Evolutionary conservation across 169 alveolate genomes (phyloP), one percentile per base, ranked within the genome.

Genomic region (Neospora caninum): DNA sequence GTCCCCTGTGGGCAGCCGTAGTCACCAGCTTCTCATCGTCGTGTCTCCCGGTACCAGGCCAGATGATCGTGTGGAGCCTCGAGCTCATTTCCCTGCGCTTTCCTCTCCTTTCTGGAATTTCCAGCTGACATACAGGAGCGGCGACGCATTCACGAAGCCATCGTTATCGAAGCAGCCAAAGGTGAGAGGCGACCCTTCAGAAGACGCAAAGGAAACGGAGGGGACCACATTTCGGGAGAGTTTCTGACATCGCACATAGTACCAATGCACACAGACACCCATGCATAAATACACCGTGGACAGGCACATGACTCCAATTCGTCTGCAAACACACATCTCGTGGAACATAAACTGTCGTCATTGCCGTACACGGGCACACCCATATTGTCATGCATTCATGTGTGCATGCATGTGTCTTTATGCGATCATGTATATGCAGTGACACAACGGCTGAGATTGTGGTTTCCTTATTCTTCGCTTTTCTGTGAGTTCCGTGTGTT

Each of bases 61-160:
- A 49, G 13, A 4, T 4, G 58, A 4, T 4, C 13, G 58, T 49
- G 13, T 13, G 58, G 13, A 49, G 58, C 58, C 58, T 49, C 13
- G 4, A 4, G n/a, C n/a, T n/a, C n/a, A n/a, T 4, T 49, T 49
- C 58, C 58, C 22, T 13, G 58, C 13, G 4, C 58, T 49, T 49
- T 49, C 13, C 58, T 49, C 73, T 16, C n/a, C 0, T 6, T 41
- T 16, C 39, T 31, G 2, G n/a, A 6, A 20, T 49, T 6, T n/a
- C 10, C 89, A 82, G 89, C 89, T 7, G 67, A 82, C 39, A 1
- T 82, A 1, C 54, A 82, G 67, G 67, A 82, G 64, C 89, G 89
- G n/a, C 89, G 89, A 82, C 89, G 39, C 54, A 82, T 82, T 41
- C 89, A 82, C 64, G 89, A 38, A 41, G 89, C 89, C 25, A 82